Percentiles rank a stretch among this genome's conserved stretches.
Evolutionary conservation across 306 rosid genomes (phyloP).

Genomic region (barrel medic (Medicago truncatula)): MtrunA17r5.0-ANR NC_053044.1:54016001-54016500

Average conservation of each 20-base stretch:
- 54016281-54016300: conserved; percentile 94
- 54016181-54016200: conserved; percentile 94
- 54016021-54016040: conserved; percentile 88
- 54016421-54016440: conserved; percentile 97
- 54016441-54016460: conserved; percentile 95
- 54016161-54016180: conserved; percentile 91
- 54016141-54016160: conserved; percentile 88
- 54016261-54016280: conserved; percentile 95
- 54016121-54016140: conserved; percentile 98
- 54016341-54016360: conserved; percentile 94
- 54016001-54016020: conserved; percentile 93
- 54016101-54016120: conserved; percentile 85
- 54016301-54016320: conserved; percentile 93
- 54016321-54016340: conserved; percentile 91
- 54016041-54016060: conserved; percentile 94
- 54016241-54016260: conserved; percentile 90
- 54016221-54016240: conserved; percentile 85
- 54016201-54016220: conserved; percentile 88
- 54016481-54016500: conserved; percentile 97
- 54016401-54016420: conserved; percentile 95
- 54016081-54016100: conserved; percentile 84
- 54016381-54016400: conserved; percentile 93
- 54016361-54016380: conserved; percentile 98
- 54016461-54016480: conserved; percentile 87
- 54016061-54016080: conserved; percentile 86